phyloP scores from a whole-genome alignment of 805 yeast genomes.

The Blastobotrys americana region DNA sequence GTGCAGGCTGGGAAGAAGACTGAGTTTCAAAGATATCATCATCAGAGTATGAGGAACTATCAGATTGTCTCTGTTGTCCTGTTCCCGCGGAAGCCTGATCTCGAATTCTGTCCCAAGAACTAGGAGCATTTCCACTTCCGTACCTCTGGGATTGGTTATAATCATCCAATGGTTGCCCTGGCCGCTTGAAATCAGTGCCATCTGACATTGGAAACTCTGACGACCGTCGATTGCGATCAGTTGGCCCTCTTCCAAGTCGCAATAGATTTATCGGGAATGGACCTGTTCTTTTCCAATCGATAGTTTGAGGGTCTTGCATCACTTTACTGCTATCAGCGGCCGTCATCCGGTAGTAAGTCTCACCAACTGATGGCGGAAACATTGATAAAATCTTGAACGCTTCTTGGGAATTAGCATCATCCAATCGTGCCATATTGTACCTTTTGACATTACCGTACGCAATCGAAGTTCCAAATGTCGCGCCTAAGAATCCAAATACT shows the following conservation, averaged over 20 bases:
- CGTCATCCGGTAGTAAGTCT: slow-evolving; percentile 15
- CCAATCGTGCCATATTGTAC: slow-evolving; percentile 7
- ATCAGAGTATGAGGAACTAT: too few species aligned
- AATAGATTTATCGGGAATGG: slow-evolving; percentile 18
- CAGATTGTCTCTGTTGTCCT: background rate
- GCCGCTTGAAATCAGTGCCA: background rate
- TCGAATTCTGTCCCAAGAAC: background rate
- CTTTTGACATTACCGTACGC: slow-evolving; percentile 7
- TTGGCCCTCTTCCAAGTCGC: background rate
- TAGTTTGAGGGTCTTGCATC: slow-evolving; percentile 19
- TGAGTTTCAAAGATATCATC: background rate
- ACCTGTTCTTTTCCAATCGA: slow-evolving; percentile 18
- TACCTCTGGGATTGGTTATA: too few species aligned
- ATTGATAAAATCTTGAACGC: slow-evolving; percentile 10
- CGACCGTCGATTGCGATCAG: background rate
- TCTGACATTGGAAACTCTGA: background rate
- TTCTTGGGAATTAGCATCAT: slow-evolving; percentile 5
- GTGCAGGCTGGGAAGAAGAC: background rate
- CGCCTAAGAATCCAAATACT: slow-evolving; percentile 13
- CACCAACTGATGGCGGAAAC: slow-evolving; percentile 20
- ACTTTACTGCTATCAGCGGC: slow-evolving; percentile 11
- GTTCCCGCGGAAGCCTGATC: background rate
- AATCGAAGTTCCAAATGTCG: slow-evolving; percentile 14
- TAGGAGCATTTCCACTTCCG: too few species aligned
- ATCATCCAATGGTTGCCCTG: too few species aligned